Conservation (phyloP, 192 early-diverging fungal genomes). For the Rhizophagus sp. region DNA sequence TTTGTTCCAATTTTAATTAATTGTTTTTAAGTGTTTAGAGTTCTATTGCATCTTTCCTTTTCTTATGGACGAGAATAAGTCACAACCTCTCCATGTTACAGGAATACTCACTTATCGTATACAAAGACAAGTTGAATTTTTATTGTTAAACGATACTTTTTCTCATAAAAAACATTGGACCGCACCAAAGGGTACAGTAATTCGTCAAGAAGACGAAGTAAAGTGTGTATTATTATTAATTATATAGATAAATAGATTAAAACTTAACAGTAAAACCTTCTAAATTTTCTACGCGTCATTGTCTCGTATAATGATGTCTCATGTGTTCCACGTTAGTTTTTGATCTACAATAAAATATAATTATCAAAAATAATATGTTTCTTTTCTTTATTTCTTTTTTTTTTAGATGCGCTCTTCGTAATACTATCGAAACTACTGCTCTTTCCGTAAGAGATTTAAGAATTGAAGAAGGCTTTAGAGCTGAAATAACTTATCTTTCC, state of each 20-base stretch:
- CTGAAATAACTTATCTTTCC: constrained; percentile 80
- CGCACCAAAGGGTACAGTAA: constrained; percentile 76
- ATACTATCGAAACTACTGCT: constrained; percentile 73
- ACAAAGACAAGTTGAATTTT: constrained; percentile 71
- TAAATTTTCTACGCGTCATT: background rate
- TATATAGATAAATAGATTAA: background rate
- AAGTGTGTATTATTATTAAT: constrained; percentile 58
- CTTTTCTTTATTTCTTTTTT: constrained; percentile 4
- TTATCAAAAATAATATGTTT: constrained; percentile 5
- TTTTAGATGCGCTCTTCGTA: constrained; percentile 75
- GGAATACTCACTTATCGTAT: constrained; percentile 76
- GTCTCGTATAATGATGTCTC: background rate
- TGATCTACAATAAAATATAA: background rate
- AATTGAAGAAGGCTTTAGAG: constrained; percentile 71
- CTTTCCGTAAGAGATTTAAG: constrained; percentile 67
- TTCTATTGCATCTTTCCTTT: constrained; percentile 18
- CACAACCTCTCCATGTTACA: constrained; percentile 46
- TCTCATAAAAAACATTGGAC: constrained; percentile 81
- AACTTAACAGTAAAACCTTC: background rate
- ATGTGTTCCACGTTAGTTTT: background rate
- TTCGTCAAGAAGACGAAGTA: constrained; percentile 79
- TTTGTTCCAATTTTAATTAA: background rate
- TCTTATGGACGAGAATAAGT: constrained; percentile 34
- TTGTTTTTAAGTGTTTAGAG: background rate
- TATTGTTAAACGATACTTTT: constrained; percentile 83